Percentiles rank a stretch among this genome's conserved stretches.
phyloP scores from a whole-genome alignment of 2,329 filamentous ascomycete genomes.

The Pseudocercospora fuligena region DNA sequence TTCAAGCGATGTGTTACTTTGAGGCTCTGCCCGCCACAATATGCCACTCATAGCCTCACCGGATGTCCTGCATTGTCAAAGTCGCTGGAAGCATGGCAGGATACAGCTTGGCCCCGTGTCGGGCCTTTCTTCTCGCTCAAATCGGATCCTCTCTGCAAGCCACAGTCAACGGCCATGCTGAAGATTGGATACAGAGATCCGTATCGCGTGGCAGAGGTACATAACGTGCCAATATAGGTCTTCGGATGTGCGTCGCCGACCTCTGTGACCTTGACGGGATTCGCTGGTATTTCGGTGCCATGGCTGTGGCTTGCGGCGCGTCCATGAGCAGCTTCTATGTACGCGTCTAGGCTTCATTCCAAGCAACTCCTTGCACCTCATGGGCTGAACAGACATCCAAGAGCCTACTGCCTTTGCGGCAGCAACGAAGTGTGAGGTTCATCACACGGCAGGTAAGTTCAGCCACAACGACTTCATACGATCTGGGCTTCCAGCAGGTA shows the following conservation, averaged over 20 bases:
- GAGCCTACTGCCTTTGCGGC: not conserved
- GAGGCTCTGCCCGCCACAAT: not conserved
- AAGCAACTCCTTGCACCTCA: too few relatives aligned
- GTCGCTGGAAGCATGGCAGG: not conserved
- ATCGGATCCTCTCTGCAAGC: not conserved
- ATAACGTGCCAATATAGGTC: too few relatives aligned
- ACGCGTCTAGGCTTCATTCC: not conserved
- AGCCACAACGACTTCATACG: not conserved
- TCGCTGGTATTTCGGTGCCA: not conserved
- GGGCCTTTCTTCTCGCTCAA: not conserved
- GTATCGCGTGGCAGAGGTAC: not conserved
- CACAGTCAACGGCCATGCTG: not conserved
- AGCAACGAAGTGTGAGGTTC: not conserved
- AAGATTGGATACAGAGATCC: not conserved
- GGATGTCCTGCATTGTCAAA: not conserved
- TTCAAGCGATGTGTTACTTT: constrained; percentile 2
- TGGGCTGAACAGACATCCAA: not conserved
- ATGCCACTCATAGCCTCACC: not conserved
- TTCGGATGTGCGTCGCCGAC: too few relatives aligned
- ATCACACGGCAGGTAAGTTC: not conserved
- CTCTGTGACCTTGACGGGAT: not conserved
- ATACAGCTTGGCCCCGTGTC: constrained; percentile 1
- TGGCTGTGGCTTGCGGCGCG: not conserved
- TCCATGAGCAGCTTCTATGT: not conserved
- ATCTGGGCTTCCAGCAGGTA: not conserved